Conservation (phyloP, 2,329 filamentous ascomycete genomes). For the Claviceps humidiphila region DNA sequence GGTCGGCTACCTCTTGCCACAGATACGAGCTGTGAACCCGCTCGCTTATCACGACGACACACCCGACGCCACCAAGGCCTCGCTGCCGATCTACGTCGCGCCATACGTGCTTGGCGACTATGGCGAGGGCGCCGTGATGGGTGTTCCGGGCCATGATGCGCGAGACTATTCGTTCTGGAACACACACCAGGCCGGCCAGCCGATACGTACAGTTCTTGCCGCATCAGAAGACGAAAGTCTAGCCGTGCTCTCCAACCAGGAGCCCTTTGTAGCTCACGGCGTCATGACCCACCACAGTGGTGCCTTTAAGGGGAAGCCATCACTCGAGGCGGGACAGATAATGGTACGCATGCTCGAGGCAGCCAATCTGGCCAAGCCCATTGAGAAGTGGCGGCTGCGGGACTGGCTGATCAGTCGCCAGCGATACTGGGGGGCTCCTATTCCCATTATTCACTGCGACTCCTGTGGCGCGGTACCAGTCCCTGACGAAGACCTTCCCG, state of each 20-base stretch:
- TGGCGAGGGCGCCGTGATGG: slow-evolving; percentile 82
- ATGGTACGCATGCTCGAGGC: slow-evolving; percentile 45
- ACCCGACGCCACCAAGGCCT: slow-evolving; percentile 36
- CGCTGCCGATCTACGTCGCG: slow-evolving; percentile 65
- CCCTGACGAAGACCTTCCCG: slow-evolving; percentile 61
- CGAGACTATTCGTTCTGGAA: slow-evolving; percentile 73
- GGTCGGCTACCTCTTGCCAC: slow-evolving; percentile 53
- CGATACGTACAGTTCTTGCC: slow-evolving; percentile 50
- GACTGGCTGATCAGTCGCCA: slow-evolving; percentile 92
- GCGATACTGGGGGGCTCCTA: slow-evolving; percentile 82
- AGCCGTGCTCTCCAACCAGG: slow-evolving; percentile 29
- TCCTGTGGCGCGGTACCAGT: slow-evolving; percentile 70
- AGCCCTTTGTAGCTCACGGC: slow-evolving; percentile 53
- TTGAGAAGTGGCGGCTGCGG: slow-evolving; percentile 65
- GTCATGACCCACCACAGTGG: slow-evolving; percentile 54
- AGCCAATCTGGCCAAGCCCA: slow-evolving; percentile 44
- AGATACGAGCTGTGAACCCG: slow-evolving; percentile 51
- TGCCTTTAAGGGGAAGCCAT: slow-evolving; percentile 48
- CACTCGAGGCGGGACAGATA: slow-evolving; percentile 45
- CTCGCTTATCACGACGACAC: slow-evolving; percentile 41
- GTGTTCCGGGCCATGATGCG: slow-evolving; percentile 72
- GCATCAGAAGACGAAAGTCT: slow-evolving; percentile 35
- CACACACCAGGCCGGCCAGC: slow-evolving; percentile 47
- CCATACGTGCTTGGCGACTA: slow-evolving; percentile 79
- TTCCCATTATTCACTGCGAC: slow-evolving; percentile 73